Percentiles rank a stretch among this genome's conserved stretches.
These are phyloP conservation scores for Zygosaccharomyces siamensis DNA, from an alignment of 805 yeast species.

Conservation along the genomic window DNA sequence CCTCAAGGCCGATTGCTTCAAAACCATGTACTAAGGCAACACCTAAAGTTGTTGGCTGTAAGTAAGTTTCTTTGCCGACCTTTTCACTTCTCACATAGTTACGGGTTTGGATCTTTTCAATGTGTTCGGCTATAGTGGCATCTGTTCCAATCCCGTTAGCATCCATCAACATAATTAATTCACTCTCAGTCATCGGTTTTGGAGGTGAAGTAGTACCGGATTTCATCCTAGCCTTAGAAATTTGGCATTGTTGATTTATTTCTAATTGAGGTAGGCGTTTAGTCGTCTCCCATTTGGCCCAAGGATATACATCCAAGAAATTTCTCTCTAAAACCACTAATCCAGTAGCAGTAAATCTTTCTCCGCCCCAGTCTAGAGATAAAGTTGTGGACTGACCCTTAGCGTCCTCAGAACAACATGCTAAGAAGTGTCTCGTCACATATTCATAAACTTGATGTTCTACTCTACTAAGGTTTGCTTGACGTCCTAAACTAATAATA, in stretches of 20 bases:
- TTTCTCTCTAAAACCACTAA: constrained; percentile 66
- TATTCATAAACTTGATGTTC: constrained; percentile 80
- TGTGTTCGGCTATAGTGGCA: constrained; percentile 98
- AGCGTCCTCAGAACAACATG: constrained; percentile 90
- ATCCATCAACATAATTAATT: constrained; percentile 89
- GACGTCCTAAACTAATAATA: constrained; percentile 34
- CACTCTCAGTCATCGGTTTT: constrained; percentile 80
- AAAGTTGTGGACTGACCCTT: constrained; percentile 64
- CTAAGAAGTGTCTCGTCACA: constrained; percentile 78
- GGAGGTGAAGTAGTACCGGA: constrained; percentile 84
- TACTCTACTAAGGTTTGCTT: constrained; percentile 25
- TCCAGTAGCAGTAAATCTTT: constrained; percentile 69
- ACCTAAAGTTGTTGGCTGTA: constrained; percentile 81
- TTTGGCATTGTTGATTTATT: constrained; percentile 51
- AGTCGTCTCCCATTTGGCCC: constrained; percentile 70
- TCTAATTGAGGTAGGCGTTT: constrained; percentile 60
- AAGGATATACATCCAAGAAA: constrained; percentile 74
- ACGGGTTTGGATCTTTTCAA: constrained; percentile 67
- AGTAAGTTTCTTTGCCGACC: constrained; percentile 37
- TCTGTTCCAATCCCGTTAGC: constrained; percentile 97
- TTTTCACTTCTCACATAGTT: constrained; percentile 56
- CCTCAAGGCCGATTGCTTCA: constrained; percentile 65
- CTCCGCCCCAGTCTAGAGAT: constrained; percentile 71
- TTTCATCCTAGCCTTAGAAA: constrained; percentile 54
- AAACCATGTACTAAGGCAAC: constrained; percentile 85